Percentiles rank a stretch among this genome's conserved stretches.
These are phyloP conservation scores for Dissophora ornata DNA, from an alignment of 192 early-diverging fungal genomes.

Conservation along the genomic window DNA sequence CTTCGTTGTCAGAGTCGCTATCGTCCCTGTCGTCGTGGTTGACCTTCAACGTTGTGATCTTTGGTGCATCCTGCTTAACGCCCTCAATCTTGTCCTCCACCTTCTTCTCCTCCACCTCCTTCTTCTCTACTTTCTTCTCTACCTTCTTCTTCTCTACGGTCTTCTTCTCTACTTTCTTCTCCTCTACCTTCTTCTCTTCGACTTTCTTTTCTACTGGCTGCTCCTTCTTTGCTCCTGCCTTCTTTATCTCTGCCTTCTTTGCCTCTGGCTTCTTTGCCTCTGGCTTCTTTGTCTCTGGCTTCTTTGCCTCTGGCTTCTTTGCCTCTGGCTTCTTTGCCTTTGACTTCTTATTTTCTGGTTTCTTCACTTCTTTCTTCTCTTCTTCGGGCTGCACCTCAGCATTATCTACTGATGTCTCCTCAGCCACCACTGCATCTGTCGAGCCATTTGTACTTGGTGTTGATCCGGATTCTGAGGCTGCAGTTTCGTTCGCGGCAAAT, in stretches of 20 bases:
- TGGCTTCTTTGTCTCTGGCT: background rate
- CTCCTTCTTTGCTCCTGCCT: constrained; percentile 2
- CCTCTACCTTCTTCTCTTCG: background rate
- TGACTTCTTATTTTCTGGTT: background rate
- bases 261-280: background rate
- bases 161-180: constrained; percentile 12
- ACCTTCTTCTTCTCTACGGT: constrained; percentile 12
- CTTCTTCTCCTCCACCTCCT: constrained; percentile 11
- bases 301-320: background rate
- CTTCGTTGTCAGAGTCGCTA: constrained; percentile 28
- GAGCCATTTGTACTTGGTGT: background rate
- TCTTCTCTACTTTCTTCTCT: constrained; percentile 2
- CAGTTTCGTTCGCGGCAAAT: background rate
- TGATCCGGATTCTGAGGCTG: background rate
- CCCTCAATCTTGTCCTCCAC: constrained; percentile 4
- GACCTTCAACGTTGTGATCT: constrained; percentile 39
- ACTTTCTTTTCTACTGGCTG: constrained; percentile 5
- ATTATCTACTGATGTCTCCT: constrained; percentile 4
- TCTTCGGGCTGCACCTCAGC: too few species aligned
- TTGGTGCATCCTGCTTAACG: constrained; percentile 14
- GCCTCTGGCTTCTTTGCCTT: background rate
- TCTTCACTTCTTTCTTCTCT: background rate
- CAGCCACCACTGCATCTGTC: background rate
- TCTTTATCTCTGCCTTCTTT: constrained; percentile 1
- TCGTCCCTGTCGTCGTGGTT: constrained; percentile 16